Conservation (phyloP, 495 filamentous ascomycete species). For the Podospora tetraspora region DNA sequence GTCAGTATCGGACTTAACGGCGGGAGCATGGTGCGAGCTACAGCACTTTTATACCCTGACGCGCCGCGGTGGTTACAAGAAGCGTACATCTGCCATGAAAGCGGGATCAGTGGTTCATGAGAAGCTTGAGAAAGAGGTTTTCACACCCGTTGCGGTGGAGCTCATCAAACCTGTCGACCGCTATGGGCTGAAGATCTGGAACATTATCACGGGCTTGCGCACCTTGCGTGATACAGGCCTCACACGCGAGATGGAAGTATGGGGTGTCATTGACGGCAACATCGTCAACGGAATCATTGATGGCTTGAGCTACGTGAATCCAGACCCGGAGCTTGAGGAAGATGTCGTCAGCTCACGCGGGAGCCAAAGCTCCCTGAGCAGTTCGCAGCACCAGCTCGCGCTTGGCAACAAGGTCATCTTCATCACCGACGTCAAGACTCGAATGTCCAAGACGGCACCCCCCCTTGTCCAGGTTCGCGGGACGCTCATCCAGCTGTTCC, state of each 20-base stretch:
- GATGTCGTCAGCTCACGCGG: constrained; percentile 34
- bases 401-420: constrained; percentile 69
- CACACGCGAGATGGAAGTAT: constrained; percentile 89
- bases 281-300: constrained; percentile 89
- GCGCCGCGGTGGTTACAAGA: constrained; percentile 61
- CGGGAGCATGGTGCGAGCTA: constrained; percentile 91
- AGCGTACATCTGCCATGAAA: constrained; percentile 74
- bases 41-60: constrained; percentile 86
- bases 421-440: constrained; percentile 85
- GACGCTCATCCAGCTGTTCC: constrained; percentile 78
- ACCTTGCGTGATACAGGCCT: constrained; percentile 70
- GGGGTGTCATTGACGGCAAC: constrained; percentile 78
- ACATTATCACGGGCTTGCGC: constrained; percentile 79
- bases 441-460: constrained; percentile 57
- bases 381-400: constrained; percentile 28
- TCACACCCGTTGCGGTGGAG: constrained; percentile 66
- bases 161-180: constrained; percentile 72
- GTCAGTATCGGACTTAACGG: constrained; percentile 84
- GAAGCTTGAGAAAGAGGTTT: constrained; percentile 77
- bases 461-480: constrained; percentile 63
- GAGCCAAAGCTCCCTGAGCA: constrained; percentile 17
- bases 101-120: constrained; percentile 72
- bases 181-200: constrained; percentile 84
- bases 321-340: constrained; percentile 62
- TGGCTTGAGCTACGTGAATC: constrained; percentile 71